Conservation (phyloP, 306 rosid species). For the Rosa persica region DNA sequence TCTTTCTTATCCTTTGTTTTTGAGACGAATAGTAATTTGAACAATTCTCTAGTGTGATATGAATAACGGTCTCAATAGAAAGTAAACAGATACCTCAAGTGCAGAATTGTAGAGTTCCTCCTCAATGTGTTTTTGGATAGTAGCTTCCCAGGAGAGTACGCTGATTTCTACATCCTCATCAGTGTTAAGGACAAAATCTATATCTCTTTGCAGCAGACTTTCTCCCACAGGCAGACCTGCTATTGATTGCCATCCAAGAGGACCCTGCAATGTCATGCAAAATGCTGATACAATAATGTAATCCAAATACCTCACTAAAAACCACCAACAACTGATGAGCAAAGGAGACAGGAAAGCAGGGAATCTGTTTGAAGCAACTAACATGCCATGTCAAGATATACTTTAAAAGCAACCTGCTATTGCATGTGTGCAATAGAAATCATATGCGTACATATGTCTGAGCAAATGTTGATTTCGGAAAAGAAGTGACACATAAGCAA, state of each 20-base stretch:
- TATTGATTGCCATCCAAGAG: slow-evolving; percentile 85
- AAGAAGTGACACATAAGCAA: slow-evolving; percentile 14
- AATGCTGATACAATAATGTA: slow-evolving; percentile 18
- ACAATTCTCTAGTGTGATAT: neutral
- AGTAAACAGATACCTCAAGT: slow-evolving; percentile 53
- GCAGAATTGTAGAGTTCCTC: slow-evolving; percentile 79
- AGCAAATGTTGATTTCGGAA: neutral
- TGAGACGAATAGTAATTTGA: neutral
- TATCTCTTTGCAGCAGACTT: slow-evolving; percentile 60
- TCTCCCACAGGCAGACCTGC: slow-evolving; percentile 68
- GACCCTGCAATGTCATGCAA: slow-evolving; percentile 73
- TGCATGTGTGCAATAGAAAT: neutral
- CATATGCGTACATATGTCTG: neutral
- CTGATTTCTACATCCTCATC: slow-evolving; percentile 68
- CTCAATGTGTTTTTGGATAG: slow-evolving; percentile 87
- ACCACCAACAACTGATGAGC: neutral
- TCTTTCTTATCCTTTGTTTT: neutral
- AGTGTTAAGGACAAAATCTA: slow-evolving; percentile 60
- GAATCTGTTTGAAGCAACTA: neutral
- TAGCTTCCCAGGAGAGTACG: slow-evolving; percentile 90
- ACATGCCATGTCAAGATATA: neutral
- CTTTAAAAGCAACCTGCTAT: neutral
- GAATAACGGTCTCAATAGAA: neutral
- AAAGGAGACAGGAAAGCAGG: neutral
- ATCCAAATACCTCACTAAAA: neutral